Percentiles rank a stretch among this genome's conserved stretches.
Evolutionary conservation across 192 early-diverging fungal species (phyloP).

Genomic region (Oehlia diaphana): DNA sequence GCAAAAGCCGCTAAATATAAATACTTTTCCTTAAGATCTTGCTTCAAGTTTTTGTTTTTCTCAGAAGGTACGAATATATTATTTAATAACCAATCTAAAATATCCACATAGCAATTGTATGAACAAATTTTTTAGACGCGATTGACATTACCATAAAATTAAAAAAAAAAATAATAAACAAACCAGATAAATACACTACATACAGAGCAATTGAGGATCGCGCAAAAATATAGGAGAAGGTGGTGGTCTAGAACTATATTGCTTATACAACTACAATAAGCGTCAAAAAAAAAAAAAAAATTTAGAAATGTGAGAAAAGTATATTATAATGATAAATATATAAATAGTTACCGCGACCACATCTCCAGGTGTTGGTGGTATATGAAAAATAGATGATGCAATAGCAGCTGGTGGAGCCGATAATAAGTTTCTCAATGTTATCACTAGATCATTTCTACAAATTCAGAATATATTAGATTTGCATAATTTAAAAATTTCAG

Average conservation of each 20-base stretch:
- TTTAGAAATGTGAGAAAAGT: neutral
- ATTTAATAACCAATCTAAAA: constrained; percentile 30
- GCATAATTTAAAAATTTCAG: neutral
- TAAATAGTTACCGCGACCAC: constrained; percentile 44
- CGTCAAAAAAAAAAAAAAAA: neutral
- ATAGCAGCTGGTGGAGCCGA: constrained; percentile 41
- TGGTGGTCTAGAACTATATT: constrained; percentile 42
- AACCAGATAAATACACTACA: neutral
- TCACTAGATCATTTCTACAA: constrained; percentile 30
- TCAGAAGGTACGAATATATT: constrained; percentile 50
- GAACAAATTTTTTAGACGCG: neutral
- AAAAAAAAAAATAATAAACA: too few relatives aligned
- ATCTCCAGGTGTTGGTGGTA: constrained; percentile 58
- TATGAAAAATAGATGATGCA: constrained; percentile 45
- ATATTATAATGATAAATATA: neutral
- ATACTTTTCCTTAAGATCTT: constrained; percentile 56
- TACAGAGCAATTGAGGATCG: constrained; percentile 40
- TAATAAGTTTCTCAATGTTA: constrained; percentile 39
- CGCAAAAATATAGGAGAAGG: constrained; percentile 45
- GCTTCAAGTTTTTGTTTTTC: constrained; percentile 43
- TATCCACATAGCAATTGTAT: neutral
- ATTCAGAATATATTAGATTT: neutral
- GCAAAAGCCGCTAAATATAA: constrained; percentile 55
- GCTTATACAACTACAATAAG: constrained; percentile 43
- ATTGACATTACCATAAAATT: neutral